Percentiles rank a stretch among this genome's conserved stretches.
Conservation (phyloP, 2,329 filamentous ascomycete genomes). For the Monilinia vaccinii-corymbosi region DNA sequence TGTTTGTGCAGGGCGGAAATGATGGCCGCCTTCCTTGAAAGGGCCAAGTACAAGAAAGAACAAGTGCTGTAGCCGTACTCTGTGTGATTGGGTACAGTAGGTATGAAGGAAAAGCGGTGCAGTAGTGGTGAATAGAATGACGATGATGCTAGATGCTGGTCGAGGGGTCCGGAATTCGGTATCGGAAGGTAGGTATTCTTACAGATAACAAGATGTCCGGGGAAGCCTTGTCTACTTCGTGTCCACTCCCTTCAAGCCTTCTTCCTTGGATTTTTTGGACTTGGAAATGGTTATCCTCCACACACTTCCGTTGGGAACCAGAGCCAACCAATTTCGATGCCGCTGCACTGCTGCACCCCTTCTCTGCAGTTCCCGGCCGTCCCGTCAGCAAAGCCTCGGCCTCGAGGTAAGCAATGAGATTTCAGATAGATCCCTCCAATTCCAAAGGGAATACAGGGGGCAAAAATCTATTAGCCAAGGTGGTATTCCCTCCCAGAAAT, state of each 20-base stretch:
- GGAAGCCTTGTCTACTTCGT: conserved; percentile 1
- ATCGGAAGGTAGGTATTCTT: conserved; percentile 5
- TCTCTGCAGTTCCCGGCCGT: background rate
- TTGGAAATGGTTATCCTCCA: background rate
- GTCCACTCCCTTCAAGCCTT: background rate
- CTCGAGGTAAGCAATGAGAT: background rate
- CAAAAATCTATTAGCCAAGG: background rate
- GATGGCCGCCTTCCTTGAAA: background rate
- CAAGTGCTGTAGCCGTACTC: background rate
- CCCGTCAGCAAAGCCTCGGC: background rate
- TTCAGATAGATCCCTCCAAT: background rate
- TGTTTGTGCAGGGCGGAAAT: too few species aligned
- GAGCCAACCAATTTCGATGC: background rate
- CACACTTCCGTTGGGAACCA: background rate
- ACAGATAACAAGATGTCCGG: background rate
- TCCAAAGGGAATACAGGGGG: background rate
- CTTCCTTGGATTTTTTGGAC: background rate
- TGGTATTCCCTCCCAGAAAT: background rate
- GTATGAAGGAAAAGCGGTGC: background rate
- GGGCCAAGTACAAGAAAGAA: background rate
- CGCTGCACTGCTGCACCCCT: background rate
- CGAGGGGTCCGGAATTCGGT: background rate
- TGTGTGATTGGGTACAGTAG: too few species aligned
- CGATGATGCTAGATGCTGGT: background rate
- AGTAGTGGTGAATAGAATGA: background rate